Base-by-base conservation (phyloP, 805 yeast genomes). In the Lipomyces kockii region DNA sequence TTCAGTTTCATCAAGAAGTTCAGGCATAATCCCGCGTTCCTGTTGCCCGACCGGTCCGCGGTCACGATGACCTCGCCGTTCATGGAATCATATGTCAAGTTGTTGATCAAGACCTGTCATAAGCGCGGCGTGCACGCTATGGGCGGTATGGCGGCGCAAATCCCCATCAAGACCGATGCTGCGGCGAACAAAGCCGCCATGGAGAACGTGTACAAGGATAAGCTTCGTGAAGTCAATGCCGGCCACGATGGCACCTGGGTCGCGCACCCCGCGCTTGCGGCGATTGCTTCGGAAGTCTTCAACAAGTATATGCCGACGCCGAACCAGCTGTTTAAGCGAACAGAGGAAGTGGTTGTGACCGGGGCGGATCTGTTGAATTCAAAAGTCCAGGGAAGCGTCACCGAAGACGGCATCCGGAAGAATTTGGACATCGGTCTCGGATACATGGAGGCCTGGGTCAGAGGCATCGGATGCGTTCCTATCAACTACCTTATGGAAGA, bases 181-280 rank as follows among this genome's bases (percentile, higher is more conserved):
- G 84, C 77, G 63, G 87, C 89, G 73, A 87, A 87, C 81, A 81
- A 80, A 77, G 80, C 80, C 61, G 90, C 90, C 62, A 84, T 88
- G 87, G 88, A 85, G 73, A 87, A 87, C 70, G 91, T 87, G 65
- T 84, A 85, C 73, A 84, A 82, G 75, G 91, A 87, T 80, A 87
- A 87, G 82, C 82, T 86, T 74, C 82, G 91, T 66, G 91, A 87
- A 79, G 91, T 83, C 56, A 74, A 79, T 60, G 87, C 88, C 54
- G 91, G 91, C 57, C 89, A 89, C 78, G 91, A 88, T 78, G 89
- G 91, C 43, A 87, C 90, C 74, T 87, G 91, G 91, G 89, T 87
- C 72, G 91, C 91, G 57, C 91, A 87, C 78, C 91, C 91, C 22
- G 89, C 87, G 43, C 83, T 87, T 76, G 91, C 88, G 34, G 82